Conservation (phyloP, 148 eudicot species). For the Simmondsia chinensis region DNA sequence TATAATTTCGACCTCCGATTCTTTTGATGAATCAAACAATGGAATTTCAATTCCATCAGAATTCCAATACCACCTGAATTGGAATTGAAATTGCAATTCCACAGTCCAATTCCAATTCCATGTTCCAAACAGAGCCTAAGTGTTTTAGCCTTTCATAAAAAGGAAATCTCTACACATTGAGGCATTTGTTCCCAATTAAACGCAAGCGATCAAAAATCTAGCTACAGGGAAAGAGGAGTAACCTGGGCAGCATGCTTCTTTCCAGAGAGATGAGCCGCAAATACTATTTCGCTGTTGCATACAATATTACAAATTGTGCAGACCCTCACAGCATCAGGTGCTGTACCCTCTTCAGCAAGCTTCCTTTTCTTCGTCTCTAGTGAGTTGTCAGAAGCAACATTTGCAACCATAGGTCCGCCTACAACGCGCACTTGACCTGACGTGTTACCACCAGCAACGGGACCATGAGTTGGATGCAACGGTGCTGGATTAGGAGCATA, state of each 20-base stretch:
- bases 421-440: constrained; percentile 4
- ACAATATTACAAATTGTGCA: constrained; percentile 28
- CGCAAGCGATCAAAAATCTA: too few relatives aligned
- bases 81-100: too few relatives aligned
- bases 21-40: too few relatives aligned
- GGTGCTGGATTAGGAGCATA: constrained; percentile 7
- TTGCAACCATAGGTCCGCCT: neutral
- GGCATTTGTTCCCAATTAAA: too few relatives aligned
- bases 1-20: too few relatives aligned
- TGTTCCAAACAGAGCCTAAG: too few relatives aligned
- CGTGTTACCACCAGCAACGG: constrained; percentile 4
- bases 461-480: constrained; percentile 5
- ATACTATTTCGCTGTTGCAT: constrained; percentile 33
- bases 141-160: too few relatives aligned
- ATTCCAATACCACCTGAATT: too few relatives aligned
- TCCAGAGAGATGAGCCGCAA: constrained; percentile 28
- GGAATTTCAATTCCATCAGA: too few relatives aligned
- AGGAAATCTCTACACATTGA: too few relatives aligned
- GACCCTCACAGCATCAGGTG: constrained; percentile 11
- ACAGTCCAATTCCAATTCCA: too few relatives aligned
- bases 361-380: constrained; percentile 25
- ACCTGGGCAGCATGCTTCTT: constrained; percentile 40
- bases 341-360: constrained; percentile 24
- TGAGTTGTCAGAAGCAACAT: constrained; percentile 2
- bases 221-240: neutral